Conservation (phyloP, 805 yeast species). For the Kluyveromyces lactis region DNA sequence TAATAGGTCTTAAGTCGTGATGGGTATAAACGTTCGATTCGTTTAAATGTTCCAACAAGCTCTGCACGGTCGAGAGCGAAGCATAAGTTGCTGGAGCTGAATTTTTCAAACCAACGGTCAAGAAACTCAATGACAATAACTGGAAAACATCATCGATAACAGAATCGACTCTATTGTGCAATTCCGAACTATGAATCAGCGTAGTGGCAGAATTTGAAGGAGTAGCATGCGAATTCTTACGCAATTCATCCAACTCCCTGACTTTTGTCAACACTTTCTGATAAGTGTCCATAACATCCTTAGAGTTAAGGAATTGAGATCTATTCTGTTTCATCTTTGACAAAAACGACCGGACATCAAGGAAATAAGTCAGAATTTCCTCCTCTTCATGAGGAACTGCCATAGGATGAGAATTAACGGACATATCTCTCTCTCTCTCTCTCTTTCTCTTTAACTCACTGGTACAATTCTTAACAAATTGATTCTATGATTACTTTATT, state of each 20-base stretch:
- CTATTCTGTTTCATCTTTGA: conserved; percentile 54
- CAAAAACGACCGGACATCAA: conserved; percentile 35
- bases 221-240: conserved; percentile 33
- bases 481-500: no score
- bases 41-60: conserved; percentile 71
- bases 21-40: conserved; percentile 78
- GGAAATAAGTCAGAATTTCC: conserved; percentile 32
- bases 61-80: conserved; percentile 76
- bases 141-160: conserved; percentile 87
- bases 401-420: conserved; percentile 16
- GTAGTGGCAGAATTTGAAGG: conserved; percentile 19
- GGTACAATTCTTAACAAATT: no score
- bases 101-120: conserved; percentile 85
- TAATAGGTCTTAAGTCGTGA: conserved; percentile 74
- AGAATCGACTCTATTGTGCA: conserved; percentile 51
- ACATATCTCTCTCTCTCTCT: not conserved
- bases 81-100: conserved; percentile 94
- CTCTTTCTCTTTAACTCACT: not conserved
- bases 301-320: conserved; percentile 53
- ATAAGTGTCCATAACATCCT: conserved; percentile 55
- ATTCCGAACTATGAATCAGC: conserved; percentile 20
- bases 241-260: conserved; percentile 43
- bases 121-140: conserved; percentile 72
- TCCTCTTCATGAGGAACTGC: conserved; percentile 32
- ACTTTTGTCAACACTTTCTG: conserved; percentile 47